These are phyloP conservation scores for Plantago lanceolata DNA, from an alignment of 305 asterid species.

Conservation along the genomic window DNA sequence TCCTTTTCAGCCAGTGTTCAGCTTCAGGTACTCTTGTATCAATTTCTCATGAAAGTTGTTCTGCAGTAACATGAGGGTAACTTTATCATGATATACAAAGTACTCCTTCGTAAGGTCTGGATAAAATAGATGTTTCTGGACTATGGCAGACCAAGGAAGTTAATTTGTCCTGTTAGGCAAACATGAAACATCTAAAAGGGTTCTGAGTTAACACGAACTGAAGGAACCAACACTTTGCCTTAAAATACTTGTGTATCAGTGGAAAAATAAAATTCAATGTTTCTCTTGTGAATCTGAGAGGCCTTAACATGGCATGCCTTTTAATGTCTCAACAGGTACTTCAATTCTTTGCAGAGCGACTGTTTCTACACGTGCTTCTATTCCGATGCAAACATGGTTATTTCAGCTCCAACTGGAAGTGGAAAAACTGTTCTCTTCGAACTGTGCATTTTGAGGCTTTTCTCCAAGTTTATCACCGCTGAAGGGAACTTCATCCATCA, in stretches of 20 bases:
- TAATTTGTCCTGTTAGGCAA: constrained; percentile 7
- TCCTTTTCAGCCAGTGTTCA: constrained; percentile 62
- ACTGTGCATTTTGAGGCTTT: constrained; percentile 90
- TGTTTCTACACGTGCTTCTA: constrained; percentile 80
- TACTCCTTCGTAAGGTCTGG: neutral
- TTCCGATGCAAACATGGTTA: constrained; percentile 89
- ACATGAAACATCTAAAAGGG: constrained; percentile 8
- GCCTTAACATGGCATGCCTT: constrained; percentile 15
- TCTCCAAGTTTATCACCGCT: constrained; percentile 65
- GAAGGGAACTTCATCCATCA: constrained; percentile 58
- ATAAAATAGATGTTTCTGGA: neutral
- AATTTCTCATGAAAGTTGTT: constrained; percentile 17
- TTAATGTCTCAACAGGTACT: constrained; percentile 49
- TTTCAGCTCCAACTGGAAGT: constrained; percentile 99
- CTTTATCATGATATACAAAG: constrained; percentile 9
- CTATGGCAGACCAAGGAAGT: constrained; percentile 16
- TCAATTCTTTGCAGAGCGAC: constrained; percentile 93
- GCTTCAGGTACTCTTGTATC: constrained; percentile 59
- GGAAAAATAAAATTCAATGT: constrained; percentile 13
- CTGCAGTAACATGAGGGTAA: constrained; percentile 1
- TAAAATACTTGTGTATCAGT: constrained; percentile 8
- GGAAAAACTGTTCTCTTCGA: constrained; percentile 95
- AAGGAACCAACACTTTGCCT: constrained; percentile 1
- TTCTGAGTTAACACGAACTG: constrained; percentile 9
- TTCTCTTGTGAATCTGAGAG: constrained; percentile 12